Evolutionary conservation across 192 early-diverging fungal species (phyloP), one percentile per base, ranked within the genome.

Genomic region (Tieghemiomyces parasiticus): DNA sequence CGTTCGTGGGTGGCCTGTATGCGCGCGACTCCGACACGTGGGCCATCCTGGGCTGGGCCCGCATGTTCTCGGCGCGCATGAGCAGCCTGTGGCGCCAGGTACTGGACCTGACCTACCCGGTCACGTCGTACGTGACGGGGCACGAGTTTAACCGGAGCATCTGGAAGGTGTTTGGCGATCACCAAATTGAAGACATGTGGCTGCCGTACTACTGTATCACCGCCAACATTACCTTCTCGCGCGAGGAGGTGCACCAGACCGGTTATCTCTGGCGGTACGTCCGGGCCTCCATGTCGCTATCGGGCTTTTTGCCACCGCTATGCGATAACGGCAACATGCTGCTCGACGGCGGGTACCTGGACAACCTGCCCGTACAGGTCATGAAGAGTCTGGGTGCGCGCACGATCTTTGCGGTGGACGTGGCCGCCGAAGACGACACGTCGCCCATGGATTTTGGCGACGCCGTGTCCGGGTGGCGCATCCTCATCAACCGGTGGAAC

Each of bases 291-390:
- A 99, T 99, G 96, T 94, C 92, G 2, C 76, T 99, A 13, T 84
- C 91, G 4, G 93, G 92, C 9, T 96, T 89, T 66, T 71, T 99
- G 60, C 96, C 96, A 1, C 96, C 96, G 0, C 73, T 99, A 35
- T 96, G 90, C 65, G 92, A 97, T 68, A 86, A 95, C 61, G 96
- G 96, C 29, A 79, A 93, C 63, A 83, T 99, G 84, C 71, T 99
- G n/a, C 82, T 99, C 14, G 96, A 99, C 65, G 96, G 96, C 58
- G 96, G 96, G 4, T 99, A 99, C 68, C 79, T 97, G 72, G 92
- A 97, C 68, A 96, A 97, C 68, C 70, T 99, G 61, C 96, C 96
- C 0, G 96, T 93, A 2, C 83, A 83, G 59, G 74, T 91, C 2
- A 83, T 84, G 63, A 80, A 78, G 62, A 74, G 74, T 38, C 69